A percentile compares a stretch with the other conserved stretches of the same genome.
Conservation (phyloP, 257 asterid species). For the Jasminum sambac region DNA sequence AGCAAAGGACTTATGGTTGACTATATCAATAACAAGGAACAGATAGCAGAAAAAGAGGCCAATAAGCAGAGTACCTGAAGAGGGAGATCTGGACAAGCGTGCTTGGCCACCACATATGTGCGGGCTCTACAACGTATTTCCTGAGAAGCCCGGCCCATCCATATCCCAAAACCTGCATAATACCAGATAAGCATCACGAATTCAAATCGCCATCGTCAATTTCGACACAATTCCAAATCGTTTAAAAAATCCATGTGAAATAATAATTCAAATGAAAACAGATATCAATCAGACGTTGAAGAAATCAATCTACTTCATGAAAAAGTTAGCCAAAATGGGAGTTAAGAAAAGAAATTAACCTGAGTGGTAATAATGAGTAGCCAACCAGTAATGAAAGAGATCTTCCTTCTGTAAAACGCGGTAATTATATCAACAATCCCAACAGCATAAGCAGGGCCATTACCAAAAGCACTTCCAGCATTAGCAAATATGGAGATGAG, state of each 20-base stretch:
- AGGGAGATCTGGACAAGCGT: conserved; percentile 85
- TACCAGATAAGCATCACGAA: neutral
- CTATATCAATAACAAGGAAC: neutral
- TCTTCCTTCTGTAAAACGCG: conserved; percentile 57
- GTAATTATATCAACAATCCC: conserved; percentile 65
- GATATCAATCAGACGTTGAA: neutral
- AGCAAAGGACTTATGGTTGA: neutral
- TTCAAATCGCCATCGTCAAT: neutral
- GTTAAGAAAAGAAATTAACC: conserved; percentile 29
- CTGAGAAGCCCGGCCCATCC: conserved; percentile 93
- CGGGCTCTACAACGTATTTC: conserved; percentile 88
- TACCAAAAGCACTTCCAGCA: conserved; percentile 75
- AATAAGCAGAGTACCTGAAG: conserved; percentile 41
- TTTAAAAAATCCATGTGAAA: neutral
- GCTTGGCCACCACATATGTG: conserved; percentile 97
- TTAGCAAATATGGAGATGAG: conserved; percentile 73
- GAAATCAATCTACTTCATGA: neutral
- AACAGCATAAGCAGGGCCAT: conserved; percentile 79
- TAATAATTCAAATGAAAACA: neutral
- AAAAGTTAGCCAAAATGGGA: neutral
- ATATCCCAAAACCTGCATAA: conserved; percentile 69
- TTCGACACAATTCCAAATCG: neutral
- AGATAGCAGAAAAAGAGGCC: neutral
- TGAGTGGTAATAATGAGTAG: conserved; percentile 76
- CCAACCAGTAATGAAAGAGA: conserved; percentile 66